These are phyloP conservation scores for Sphaceloma murrayae DNA, from an alignment of 2,329 filamentous ascomycete genomes.

Conservation along the genomic window DNA sequence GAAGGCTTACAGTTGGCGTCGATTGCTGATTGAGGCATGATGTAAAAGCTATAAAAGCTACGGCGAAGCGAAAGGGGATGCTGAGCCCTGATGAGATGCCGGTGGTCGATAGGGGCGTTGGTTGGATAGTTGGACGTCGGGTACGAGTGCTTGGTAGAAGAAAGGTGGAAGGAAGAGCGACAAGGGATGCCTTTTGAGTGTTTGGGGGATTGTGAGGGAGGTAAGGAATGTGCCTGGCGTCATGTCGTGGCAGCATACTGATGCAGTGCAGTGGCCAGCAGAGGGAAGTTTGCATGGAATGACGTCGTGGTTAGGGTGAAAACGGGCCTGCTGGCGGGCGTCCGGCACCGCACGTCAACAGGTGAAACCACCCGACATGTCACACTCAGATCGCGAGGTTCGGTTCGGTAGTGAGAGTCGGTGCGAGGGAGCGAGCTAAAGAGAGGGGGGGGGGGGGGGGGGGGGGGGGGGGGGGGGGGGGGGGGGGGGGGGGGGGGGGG, in stretches of 20 bases:
- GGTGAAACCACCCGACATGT: slow-evolving; percentile 1
- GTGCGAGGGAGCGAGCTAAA: too few species aligned
- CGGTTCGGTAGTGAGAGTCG: too few species aligned
- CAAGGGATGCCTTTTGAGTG: too few species aligned
- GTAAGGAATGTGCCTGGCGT: slow-evolving; percentile 11
- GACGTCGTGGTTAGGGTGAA: not conserved
- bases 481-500: too few species aligned
- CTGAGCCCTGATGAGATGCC: not conserved
- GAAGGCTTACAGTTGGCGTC: slow-evolving; percentile 5
- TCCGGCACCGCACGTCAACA: slow-evolving; percentile 5
- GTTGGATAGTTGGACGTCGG: too few species aligned
- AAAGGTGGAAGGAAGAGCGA: not conserved
- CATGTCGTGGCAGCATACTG: not conserved
- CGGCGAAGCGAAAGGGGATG: not conserved
- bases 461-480: too few species aligned
- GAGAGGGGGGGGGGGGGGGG: too few species aligned
- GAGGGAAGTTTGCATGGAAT: slow-evolving; percentile 8
- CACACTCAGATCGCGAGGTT: too few species aligned
- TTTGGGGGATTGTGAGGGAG: too few species aligned
- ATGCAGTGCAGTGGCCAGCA: not conserved
- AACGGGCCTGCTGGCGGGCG: not conserved
- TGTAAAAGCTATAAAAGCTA: not conserved
- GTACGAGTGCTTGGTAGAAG: too few species aligned
- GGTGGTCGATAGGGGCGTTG: too few species aligned
- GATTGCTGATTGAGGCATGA: slow-evolving; percentile 9